Evolutionary conservation across 208 protist species (phyloP).

Genomic region (Tritrichomonas foetus): DNA sequence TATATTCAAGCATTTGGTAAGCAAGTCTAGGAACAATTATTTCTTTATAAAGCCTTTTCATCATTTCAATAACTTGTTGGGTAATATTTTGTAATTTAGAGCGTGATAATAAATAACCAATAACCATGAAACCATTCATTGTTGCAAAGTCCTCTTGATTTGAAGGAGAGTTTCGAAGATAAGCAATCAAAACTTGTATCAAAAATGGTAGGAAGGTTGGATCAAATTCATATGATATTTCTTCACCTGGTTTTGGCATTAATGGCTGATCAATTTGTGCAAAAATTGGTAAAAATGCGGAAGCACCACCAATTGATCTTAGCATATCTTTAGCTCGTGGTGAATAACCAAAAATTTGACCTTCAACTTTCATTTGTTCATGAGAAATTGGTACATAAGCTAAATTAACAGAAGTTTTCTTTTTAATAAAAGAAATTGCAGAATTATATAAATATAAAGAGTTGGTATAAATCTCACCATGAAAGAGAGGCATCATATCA

Average conservation of each 20-base stretch:
- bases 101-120: background rate
- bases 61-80: background rate
- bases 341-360: background rate
- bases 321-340: background rate
- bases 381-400: background rate
- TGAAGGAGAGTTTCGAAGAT: background rate
- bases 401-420: background rate
- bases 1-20: background rate
- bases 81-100: constrained; percentile 25
- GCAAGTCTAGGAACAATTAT: background rate
- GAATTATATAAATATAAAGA: background rate
- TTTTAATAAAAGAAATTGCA: background rate
- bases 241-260: background rate
- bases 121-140: background rate
- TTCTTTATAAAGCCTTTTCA: background rate
- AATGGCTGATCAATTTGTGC: constrained; percentile 18
- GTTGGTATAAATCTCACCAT: background rate
- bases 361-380: background rate
- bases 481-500: background rate
- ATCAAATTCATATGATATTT: background rate
- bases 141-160: background rate
- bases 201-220: background rate
- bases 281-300: background rate
- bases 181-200: background rate
- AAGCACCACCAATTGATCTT: background rate